Evolutionary conservation across 2,329 filamentous ascomycete species (phyloP), one percentile per base, ranked within the genome.

Genomic region (Talaromyces islandicus): DNA sequence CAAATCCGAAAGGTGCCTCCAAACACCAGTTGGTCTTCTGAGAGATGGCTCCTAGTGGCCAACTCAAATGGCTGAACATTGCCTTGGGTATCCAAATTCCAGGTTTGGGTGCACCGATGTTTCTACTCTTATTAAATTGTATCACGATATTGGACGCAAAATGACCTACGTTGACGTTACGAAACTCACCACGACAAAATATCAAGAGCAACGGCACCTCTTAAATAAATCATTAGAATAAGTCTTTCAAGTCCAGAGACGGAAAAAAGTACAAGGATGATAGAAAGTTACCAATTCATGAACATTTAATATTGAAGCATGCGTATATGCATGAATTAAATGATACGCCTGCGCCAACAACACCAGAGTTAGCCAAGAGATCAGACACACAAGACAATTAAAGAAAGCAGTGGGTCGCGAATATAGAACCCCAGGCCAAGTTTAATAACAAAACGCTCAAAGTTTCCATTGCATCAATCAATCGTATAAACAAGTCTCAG

Each of bases 281-380:
- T 30, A 56, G 50, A 52, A 48, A 27, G 19, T 54, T 54, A 57
- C 46, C 32, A 35, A 51, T 51, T 57, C 25, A 24, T 48, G n/a
- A 27, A 52, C 43, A 19, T 51, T 35, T 52, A 52, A 52, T 52
- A 46, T 55, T 14, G 35, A 48, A 17, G 12, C 12, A 38, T 57
- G 32, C 57, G 46, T 54, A 57, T 24, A 29, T 54, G 56, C 27
- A 60, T 57, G 54, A 55, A 61, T 56, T 61, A 58, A 21, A 51
- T 55, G 41, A 58, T 53, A 56, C 57, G 57, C 58, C 60, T 65
- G 60, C 60, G 56, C 60, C 58, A 62, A 58, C 57, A 59, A 52
- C 50, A 61, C 54, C 59, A 46, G 53, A 66, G 64, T 66, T 62
- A 66, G 64, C 63, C 60, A 62, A 59, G 61, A 57, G 51, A 64